Conservation (phyloP, 73 alveolate species). For the Paramecium tetraurelia region DNA sequence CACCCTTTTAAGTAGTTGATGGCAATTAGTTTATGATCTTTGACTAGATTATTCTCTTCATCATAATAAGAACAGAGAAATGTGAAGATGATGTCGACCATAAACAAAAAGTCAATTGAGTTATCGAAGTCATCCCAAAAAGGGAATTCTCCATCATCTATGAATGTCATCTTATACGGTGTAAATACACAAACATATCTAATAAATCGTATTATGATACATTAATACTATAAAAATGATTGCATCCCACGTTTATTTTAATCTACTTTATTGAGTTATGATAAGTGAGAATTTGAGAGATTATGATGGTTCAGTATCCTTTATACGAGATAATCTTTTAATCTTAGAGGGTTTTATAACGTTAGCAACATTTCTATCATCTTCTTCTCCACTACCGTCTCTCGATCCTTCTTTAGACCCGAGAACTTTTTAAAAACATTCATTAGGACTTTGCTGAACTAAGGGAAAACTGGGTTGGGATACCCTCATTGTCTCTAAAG, state of each 20-base stretch:
- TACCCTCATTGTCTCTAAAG: background rate
- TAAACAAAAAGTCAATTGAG: background rate
- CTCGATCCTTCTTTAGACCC: background rate
- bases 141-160: background rate
- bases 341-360: background rate
- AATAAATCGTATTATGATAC: background rate
- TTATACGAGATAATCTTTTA: background rate
- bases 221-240: background rate
- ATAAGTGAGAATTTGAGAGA: background rate
- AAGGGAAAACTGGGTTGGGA: background rate
- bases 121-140: background rate
- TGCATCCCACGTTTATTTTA: background rate
- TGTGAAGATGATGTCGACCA: background rate
- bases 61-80: background rate
- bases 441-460: background rate
- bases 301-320: background rate
- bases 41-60: background rate
- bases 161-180: slow-evolving; percentile 35
- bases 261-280: background rate
- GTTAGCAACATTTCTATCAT: background rate
- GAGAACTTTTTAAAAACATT: background rate
- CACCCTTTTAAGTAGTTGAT: slow-evolving; percentile 11
- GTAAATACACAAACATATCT: background rate
- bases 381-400: background rate
- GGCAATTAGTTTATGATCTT: background rate